These are phyloP conservation scores for Sporopachydermia quercuum DNA, from an alignment of 805 yeast species.

Conservation along the genomic window DNA sequence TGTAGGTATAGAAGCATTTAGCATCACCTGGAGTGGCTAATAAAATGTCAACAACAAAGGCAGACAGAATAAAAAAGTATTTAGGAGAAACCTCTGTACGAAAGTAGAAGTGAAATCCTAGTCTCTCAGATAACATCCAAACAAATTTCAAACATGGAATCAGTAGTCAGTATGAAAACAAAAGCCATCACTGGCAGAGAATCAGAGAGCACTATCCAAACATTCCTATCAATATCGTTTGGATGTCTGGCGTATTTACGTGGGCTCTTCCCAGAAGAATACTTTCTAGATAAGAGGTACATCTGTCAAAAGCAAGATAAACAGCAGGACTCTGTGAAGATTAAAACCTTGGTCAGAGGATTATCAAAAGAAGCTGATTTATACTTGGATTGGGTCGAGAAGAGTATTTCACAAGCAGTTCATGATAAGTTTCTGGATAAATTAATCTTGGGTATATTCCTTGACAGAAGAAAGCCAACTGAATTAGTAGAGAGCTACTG, in stretches of 20 bases:
- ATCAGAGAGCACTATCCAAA: slow-evolving; percentile 31
- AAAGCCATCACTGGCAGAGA: slow-evolving; percentile 9
- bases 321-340: slow-evolving; percentile 25
- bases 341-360: slow-evolving; percentile 34
- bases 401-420: slow-evolving; percentile 32
- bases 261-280: slow-evolving; percentile 41
- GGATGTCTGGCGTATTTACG: slow-evolving; percentile 44
- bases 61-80: too few species aligned
- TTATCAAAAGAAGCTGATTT: slow-evolving; percentile 30
- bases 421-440: slow-evolving; percentile 27
- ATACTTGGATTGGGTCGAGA: slow-evolving; percentile 39
- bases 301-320: slow-evolving; percentile 12
- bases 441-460: slow-evolving; percentile 29
- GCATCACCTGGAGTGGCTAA: too few species aligned
- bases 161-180: neutral
- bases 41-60: too few species aligned
- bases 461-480: slow-evolving; percentile 27
- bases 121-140: too few species aligned
- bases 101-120: too few species aligned
- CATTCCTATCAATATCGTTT: slow-evolving; percentile 35
- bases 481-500: slow-evolving; percentile 35
- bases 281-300: slow-evolving; percentile 32
- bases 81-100: too few species aligned
- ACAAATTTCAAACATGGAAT: too few species aligned
- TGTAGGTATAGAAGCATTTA: too few species aligned